Evolutionary conservation across 2,329 filamentous ascomycete species (phyloP).

Genomic region (Penicillium sp.): DNA sequence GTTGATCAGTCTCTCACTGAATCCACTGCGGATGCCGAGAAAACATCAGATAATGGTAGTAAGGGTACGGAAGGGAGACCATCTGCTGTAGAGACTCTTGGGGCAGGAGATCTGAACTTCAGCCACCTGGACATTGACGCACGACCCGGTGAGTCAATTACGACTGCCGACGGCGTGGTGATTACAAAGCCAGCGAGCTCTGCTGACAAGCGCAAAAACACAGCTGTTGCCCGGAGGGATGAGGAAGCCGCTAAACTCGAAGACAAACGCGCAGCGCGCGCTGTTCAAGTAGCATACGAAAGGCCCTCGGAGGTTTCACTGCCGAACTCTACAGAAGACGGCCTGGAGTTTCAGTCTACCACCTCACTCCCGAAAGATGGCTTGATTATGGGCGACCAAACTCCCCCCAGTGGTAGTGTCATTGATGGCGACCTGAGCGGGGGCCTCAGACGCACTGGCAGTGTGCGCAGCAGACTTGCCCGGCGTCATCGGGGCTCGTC

Average conservation of each 20-base stretch:
- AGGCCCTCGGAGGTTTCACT: constrained; percentile 34
- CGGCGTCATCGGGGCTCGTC: constrained; percentile 80
- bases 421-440: constrained; percentile 59
- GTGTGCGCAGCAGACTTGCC: constrained; percentile 63
- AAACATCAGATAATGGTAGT: constrained; percentile 13
- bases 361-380: constrained; percentile 28
- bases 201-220: constrained; percentile 36
- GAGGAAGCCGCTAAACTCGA: constrained; percentile 56
- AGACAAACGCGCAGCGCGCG: constrained; percentile 57
- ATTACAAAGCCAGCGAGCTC: constrained; percentile 36
- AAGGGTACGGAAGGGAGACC: constrained; percentile 57
- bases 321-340: constrained; percentile 43
- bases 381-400: constrained; percentile 54
- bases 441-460: constrained; percentile 61
- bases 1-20: constrained; percentile 29
- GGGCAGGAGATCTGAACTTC: constrained; percentile 82
- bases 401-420: constrained; percentile 63
- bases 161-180: constrained; percentile 38
- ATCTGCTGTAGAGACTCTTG: constrained; percentile 81
- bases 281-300: constrained; percentile 60
- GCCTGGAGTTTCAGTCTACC: constrained; percentile 29
- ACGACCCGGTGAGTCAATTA: constrained; percentile 33
- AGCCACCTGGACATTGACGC: constrained; percentile 75
- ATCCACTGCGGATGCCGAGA: constrained; percentile 24
- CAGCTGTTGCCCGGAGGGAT: constrained; percentile 43